Evolutionary conservation across 2,329 filamentous ascomycete genomes (phyloP).

Genomic region (Emergomyces pasteurianus): DNA sequence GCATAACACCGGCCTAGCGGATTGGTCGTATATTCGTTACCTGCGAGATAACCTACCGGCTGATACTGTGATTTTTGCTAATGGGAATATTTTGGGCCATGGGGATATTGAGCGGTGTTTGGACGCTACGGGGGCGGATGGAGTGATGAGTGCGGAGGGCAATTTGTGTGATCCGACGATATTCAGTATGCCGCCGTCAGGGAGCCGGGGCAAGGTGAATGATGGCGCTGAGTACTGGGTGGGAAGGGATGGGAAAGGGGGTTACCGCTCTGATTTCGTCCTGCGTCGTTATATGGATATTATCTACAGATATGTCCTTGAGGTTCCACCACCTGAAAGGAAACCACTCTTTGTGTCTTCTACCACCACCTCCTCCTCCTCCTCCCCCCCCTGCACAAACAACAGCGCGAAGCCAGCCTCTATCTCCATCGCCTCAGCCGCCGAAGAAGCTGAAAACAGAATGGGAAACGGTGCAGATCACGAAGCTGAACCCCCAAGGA

Average conservation of each 20-base stretch:
- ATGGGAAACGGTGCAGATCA: slow-evolving; percentile 15
- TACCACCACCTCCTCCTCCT: slow-evolving; percentile 15
- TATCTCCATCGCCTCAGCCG: background rate
- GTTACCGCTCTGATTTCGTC: slow-evolving; percentile 80
- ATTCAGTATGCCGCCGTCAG: slow-evolving; percentile 57
- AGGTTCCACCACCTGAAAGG: slow-evolving; percentile 50
- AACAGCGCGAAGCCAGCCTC: slow-evolving; percentile 16
- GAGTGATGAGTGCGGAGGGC: slow-evolving; percentile 90
- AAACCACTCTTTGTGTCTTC: slow-evolving; percentile 60
- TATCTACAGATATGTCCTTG: slow-evolving; percentile 64
- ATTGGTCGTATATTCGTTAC: slow-evolving; percentile 78
- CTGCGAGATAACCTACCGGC: slow-evolving; percentile 69
- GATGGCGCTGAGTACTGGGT: slow-evolving; percentile 66
- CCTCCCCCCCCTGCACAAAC: slow-evolving; percentile 9
- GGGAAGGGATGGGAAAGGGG: slow-evolving; percentile 63
- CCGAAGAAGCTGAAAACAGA: slow-evolving; percentile 13
- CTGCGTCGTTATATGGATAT: slow-evolving; percentile 85
- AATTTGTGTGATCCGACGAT: slow-evolving; percentile 86
- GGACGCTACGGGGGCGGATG: slow-evolving; percentile 75
- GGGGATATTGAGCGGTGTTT: slow-evolving; percentile 69
- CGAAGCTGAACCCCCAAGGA: slow-evolving; percentile 38
- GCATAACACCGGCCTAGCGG: slow-evolving; percentile 82
- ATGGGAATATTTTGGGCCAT: slow-evolving; percentile 80
- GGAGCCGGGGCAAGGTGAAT: slow-evolving; percentile 34
- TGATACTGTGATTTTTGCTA: slow-evolving; percentile 91